Base-by-base conservation (phyloP, 2,329 filamentous ascomycete species). In the Sarocladium brachiariae region DNA sequence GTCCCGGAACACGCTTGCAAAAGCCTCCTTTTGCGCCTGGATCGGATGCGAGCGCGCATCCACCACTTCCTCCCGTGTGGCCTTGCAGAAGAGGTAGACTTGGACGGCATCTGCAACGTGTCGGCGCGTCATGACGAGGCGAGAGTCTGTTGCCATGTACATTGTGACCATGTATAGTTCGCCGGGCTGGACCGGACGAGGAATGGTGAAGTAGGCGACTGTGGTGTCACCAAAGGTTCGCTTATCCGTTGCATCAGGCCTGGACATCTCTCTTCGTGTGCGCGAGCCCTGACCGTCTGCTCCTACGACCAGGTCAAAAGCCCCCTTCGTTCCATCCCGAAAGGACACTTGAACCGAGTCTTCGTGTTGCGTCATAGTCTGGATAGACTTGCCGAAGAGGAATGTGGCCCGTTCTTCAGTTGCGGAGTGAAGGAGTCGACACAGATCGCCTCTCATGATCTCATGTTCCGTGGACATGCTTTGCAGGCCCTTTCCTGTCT, bases 401-500 rank as follows among this genome's bases (percentile, higher is more conserved):
- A 62, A 67, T 25, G 53, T 53, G 13, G 56, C 57, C 3, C 51
- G 56, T 11, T 61, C 54, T 9, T 60, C 54, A 19, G 65, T 68
- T 16, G 56, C 62, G 0, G 77, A 67, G 55, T 75, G 74, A 1
- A 83, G 59, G 2, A 82, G 64, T 10, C 65, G 61, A 3, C 72
- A 70, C n/a, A 84, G 57, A 49, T 81, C 75, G 0, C 75, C 78
- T 8, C 80, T 68, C 70, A 84, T 76, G 46, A 84, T 76, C 63
- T 84, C 80, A 53, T 70, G 81, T 51, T 84, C 80, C 52, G 71
- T 74, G 0, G 74, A 77, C 23, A 79, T 61, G 8, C 62, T 64
- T 57, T 77, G 73, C 27, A 55, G 57, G 35, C 63, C 62, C 30
- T 66, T 55, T 1, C 65, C 68, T 0, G 66, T 61, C 31, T 60